These are phyloP conservation scores for Cercospora brassicicola DNA, from an alignment of 2,329 filamentous ascomycete species.

Conservation along the genomic window DNA sequence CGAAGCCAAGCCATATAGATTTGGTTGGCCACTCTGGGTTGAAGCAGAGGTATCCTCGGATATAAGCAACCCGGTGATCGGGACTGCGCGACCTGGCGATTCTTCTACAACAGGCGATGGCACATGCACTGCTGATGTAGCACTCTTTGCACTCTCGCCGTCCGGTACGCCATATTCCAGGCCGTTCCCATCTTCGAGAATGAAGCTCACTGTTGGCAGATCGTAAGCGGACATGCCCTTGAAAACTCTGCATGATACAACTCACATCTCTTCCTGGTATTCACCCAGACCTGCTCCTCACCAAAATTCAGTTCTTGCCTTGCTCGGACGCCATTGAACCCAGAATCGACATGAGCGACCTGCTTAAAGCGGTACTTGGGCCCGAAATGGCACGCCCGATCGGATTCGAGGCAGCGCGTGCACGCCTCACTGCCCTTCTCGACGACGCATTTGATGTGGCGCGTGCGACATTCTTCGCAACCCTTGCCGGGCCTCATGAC, in stretches of 20 bases:
- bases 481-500: constrained; percentile 30
- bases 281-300: constrained; percentile 27
- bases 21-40: neutral
- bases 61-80: constrained; percentile 10
- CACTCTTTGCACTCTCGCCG: constrained; percentile 16
- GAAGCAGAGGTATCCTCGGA: neutral
- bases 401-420: constrained; percentile 25
- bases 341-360: constrained; percentile 26
- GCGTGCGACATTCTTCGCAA: constrained; percentile 28
- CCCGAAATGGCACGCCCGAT: constrained; percentile 25
- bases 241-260: neutral
- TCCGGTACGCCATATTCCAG: constrained; percentile 27
- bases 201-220: constrained; percentile 19
- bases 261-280: constrained; percentile 23
- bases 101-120: constrained; percentile 1
- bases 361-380: constrained; percentile 28
- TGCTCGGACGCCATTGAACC: constrained; percentile 6
- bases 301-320: constrained; percentile 21
- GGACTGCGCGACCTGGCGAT: constrained; percentile 9
- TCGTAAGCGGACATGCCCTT: neutral
- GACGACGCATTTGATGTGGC: constrained; percentile 30
- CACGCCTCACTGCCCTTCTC: constrained; percentile 22
- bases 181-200: constrained; percentile 27
- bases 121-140: neutral
- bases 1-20: neutral